Percentiles rank a stretch among this genome's conserved stretches.
Evolutionary conservation across 2,329 filamentous ascomycete genomes (phyloP).

Genomic region (Hymenoscyphus linearis): DNA sequence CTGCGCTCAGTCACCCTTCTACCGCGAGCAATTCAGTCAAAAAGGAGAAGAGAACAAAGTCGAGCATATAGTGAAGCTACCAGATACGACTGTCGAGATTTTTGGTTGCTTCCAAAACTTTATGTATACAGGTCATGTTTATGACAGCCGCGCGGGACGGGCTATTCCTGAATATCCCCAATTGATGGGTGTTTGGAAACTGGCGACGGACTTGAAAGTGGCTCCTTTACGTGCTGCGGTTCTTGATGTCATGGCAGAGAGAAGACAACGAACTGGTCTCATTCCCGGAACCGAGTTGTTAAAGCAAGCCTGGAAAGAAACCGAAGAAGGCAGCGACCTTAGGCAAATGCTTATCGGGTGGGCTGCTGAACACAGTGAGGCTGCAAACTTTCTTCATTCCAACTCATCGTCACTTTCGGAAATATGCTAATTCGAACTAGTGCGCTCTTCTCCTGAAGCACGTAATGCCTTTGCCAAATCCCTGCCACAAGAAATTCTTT

Average conservation of each 20-base stretch:
- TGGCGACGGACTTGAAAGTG: conserved; percentile 27
- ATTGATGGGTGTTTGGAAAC: conserved; percentile 28
- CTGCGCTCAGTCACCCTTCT: conserved; percentile 27
- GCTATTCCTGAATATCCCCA: conserved; percentile 25
- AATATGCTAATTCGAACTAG: neutral
- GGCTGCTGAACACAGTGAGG: conserved; percentile 53
- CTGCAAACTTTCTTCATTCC: neutral
- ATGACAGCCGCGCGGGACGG: conserved; percentile 20
- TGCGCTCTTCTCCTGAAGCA: conserved; percentile 48
- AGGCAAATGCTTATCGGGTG: conserved; percentile 53
- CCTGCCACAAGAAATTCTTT: conserved; percentile 56
- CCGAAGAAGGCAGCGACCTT: conserved; percentile 54
- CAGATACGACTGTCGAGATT: conserved; percentile 20
- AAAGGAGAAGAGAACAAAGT: conserved; percentile 15
- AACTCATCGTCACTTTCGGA: neutral
- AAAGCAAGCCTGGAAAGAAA: conserved; percentile 57
- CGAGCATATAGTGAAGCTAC: conserved; percentile 25
- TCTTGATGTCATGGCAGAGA: conserved; percentile 53
- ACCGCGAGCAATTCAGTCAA: conserved; percentile 23
- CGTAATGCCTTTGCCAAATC: conserved; percentile 55
- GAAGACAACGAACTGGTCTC: conserved; percentile 44
- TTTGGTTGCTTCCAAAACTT: conserved; percentile 31
- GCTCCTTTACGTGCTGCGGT: conserved; percentile 25
- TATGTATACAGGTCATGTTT: conserved; percentile 28
- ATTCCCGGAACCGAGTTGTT: conserved; percentile 56